Evolutionary conservation across 345 rosid species (phyloP).

Genomic region (Limnanthes douglasii): DNA sequence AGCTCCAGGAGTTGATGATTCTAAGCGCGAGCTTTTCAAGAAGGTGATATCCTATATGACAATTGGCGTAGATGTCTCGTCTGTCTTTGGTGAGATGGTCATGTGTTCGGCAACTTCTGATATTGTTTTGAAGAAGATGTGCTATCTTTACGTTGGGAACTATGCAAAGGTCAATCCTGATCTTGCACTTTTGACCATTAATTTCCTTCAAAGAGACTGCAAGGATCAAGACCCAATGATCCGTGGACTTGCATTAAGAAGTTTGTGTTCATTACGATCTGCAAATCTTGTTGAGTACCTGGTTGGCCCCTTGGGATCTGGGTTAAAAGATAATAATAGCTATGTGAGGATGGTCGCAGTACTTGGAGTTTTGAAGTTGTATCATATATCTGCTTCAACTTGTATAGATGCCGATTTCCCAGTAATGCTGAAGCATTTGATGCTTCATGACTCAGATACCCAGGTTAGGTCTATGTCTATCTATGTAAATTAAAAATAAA

Average conservation of each 20-base stretch:
- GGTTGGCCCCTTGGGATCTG: slow-evolving; percentile 84
- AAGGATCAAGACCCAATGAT: slow-evolving; percentile 94
- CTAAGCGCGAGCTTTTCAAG: slow-evolving; percentile 89
- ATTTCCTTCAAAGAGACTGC: slow-evolving; percentile 96
- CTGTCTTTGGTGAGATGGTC: slow-evolving; percentile 96
- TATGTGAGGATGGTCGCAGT: slow-evolving; percentile 90
- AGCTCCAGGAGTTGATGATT: slow-evolving; percentile 89
- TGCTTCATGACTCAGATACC: slow-evolving; percentile 74
- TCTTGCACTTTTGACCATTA: slow-evolving; percentile 79
- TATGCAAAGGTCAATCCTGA: slow-evolving; percentile 95
- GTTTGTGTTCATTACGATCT: slow-evolving; percentile 78
- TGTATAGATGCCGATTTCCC: slow-evolving; percentile 89
- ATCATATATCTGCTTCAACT: slow-evolving; percentile 75
- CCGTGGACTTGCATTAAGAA: slow-evolving; percentile 88
- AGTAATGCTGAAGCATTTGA: slow-evolving; percentile 57
- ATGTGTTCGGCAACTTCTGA: slow-evolving; percentile 99
- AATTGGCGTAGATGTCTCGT: slow-evolving; percentile 82
- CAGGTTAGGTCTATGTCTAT: slow-evolving; percentile 35
- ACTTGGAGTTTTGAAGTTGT: slow-evolving; percentile 74
- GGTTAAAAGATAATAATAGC: slow-evolving; percentile 68
- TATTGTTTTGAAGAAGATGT: slow-evolving; percentile 96
- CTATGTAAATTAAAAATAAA: neutral
- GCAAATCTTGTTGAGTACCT: slow-evolving; percentile 91
- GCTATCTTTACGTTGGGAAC: slow-evolving; percentile 92
- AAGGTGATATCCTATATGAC: slow-evolving; percentile 94